phyloP scores from a whole-genome alignment of 768 basidiomycete species.

The Podaxis rugospora region DNA sequence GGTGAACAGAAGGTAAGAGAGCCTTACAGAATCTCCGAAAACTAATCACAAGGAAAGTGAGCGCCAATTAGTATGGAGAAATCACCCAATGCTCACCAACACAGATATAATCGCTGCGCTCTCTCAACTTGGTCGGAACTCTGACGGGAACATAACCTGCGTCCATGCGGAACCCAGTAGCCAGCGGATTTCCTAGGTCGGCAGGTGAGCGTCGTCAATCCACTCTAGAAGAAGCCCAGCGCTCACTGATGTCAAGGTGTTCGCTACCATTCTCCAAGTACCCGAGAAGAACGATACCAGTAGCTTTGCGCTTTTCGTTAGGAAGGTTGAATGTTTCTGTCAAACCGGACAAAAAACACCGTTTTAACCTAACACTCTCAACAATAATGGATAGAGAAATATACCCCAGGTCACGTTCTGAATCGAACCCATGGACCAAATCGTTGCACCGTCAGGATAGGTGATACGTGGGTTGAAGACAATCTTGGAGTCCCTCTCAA shows the following conservation, averaged over 20 bases:
- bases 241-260: constrained; percentile 46
- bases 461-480: constrained; percentile 22
- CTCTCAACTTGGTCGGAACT: constrained; percentile 30
- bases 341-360: background rate
- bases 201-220: background rate
- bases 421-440: constrained; percentile 17
- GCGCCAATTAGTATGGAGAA: background rate
- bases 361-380: background rate
- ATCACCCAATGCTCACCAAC: constrained; percentile 33
- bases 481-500: constrained; percentile 9
- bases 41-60: constrained; percentile 24
- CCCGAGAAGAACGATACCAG: constrained; percentile 45
- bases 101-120: constrained; percentile 39
- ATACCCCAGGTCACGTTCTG: constrained; percentile 23
- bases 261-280: constrained; percentile 34
- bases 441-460: constrained; percentile 14
- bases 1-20: constrained; percentile 15
- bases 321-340: constrained; percentile 36
- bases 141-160: constrained; percentile 33
- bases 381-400: background rate
- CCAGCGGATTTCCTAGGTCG: constrained; percentile 38
- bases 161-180: constrained; percentile 32
- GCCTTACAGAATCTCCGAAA: constrained; percentile 44
- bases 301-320: constrained; percentile 24
- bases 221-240: background rate